phyloP scores from a whole-genome alignment of 2,329 filamentous ascomycete species.

The Colletotrichum sp. region DNA sequence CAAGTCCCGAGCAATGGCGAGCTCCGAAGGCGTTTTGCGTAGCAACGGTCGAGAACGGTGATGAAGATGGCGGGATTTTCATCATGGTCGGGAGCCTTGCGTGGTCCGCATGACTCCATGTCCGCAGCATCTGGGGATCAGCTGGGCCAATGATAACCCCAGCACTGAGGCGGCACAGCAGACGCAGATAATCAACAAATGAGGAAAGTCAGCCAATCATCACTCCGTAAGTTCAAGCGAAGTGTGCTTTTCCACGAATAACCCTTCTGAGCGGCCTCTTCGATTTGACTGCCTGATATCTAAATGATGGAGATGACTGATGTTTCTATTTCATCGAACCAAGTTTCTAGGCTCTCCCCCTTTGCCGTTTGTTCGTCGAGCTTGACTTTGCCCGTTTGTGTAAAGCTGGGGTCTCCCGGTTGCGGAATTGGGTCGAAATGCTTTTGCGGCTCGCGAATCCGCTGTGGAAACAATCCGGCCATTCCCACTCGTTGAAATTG shows the following conservation, averaged over 20 bases:
- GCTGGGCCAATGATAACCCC: not conserved
- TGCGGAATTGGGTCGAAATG: not conserved
- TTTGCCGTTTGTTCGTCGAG: not conserved
- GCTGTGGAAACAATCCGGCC: not conserved
- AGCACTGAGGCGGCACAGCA: not conserved
- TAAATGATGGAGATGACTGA: not conserved
- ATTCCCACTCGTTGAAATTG: not conserved
- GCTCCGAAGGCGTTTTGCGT: rapidly evolving
- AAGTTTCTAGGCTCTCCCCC: not conserved
- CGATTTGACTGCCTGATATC: not conserved
- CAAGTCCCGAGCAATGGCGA: not conserved
- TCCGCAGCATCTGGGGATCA: not conserved
- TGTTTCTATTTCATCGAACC: not conserved
- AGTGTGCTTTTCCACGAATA: not conserved
- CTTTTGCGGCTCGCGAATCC: not conserved
- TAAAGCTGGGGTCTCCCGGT: not conserved
- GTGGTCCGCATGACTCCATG: not conserved
- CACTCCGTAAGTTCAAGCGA: not conserved
- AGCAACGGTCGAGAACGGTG: not conserved
- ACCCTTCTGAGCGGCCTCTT: not conserved
- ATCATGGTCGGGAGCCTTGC: not conserved
- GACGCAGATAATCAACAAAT: not conserved
- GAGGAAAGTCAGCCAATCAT: not conserved
- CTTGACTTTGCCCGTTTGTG: not conserved
- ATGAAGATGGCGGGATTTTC: not conserved